Evolutionary conservation across 2,329 filamentous ascomycete species (phyloP), one percentile per base, ranked within the genome.

Genomic region (Hypomyces perniciosus): DNA sequence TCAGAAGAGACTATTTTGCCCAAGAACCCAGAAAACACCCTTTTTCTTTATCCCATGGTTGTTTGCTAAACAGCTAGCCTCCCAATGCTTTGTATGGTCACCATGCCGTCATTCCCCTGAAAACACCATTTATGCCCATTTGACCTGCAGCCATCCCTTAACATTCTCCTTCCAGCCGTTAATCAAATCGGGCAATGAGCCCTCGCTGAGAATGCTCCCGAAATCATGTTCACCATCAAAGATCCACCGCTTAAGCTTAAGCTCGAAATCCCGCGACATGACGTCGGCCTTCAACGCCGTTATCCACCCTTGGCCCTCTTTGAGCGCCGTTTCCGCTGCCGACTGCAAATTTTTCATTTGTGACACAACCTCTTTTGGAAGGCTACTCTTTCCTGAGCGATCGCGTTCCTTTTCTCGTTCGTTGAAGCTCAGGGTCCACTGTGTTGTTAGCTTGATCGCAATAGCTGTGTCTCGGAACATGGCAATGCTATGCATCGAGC

Each of bases 321-420:
- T 62, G n/a, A 68, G 57, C 4, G 61, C 59, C 4, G 57, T 54
- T 4, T 65, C 65, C 1, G 68, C 67, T 0, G 58, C 55, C 0
- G 53, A 34, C 6, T 65, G 64, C 34, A 74, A 51, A 1, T 56
- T 55, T 59, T 71, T 74, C 8, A 68, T 53, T 27, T 65, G 61
- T 1, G 62, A 29, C 8, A 67, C 54, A 1, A 68, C 59, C 1
- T 72, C 71, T 39, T 71, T 72, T 2, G 67, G 64, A 8, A 72
- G 56, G 8, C 61, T 64, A 43, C 63, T 70, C 54, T 65, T 67
- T 1, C 69, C 69, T 0, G 68, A 72, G 5, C 67, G 61, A 43
- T 72, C 70, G 4, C 67, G 62, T 41, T 70, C 68, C 52, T 68
- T 72, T 48, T 70, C 66, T 5, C 63, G 64, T n/a, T 71, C 68